Evolutionary conservation across 2,329 filamentous ascomycete species (phyloP), one percentile per base, ranked within the genome.

Genomic region (Xylaria sp.): DNA sequence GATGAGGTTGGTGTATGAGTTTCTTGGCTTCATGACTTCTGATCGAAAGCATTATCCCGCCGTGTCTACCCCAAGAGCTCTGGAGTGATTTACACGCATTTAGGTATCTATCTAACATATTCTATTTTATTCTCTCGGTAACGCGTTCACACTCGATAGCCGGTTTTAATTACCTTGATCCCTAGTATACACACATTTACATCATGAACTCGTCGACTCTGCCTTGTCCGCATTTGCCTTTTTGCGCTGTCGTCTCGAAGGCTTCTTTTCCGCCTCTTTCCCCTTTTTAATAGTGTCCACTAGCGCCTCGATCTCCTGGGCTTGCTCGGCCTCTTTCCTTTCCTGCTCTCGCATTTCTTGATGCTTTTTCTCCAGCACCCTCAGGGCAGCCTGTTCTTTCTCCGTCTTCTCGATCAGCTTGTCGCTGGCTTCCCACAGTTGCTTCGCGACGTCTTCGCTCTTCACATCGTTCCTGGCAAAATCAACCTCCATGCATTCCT

Each of bases 341-440:
- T 71, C 70, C 60, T 74, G 48, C 6, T 73, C 68, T 21, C 67
- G 63, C 1, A 72, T 73, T 8, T 80, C 79, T 5, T 75, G 74
- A 49, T 49, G 58, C 3, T 84, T 78, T 66, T 73, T 85, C 60
- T 65, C 78, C 27, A 65, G 62, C 4, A 74, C 72, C 4, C 66
- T 84, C 2, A 72, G 21, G 1, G 70, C 67, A 8, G 93, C 93
- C 23, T 89, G 86, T 73, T 90, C 86, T 79, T 91, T 96, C 77
- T 98, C 93, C 13, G 89, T 85, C 69, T 85, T 84, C 74, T 96
- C 89, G 58, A 98, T 89, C 65, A 96, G 85, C 72, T 87, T 87
- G 71, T 97, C 93, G 72, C 91, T 97, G 60, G 91, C 88, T 73
- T 96, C 87, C 94, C 94, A 99, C 15, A 99, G 80, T 74, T 88